Evolutionary conservation across 768 basidiomycete species (phyloP).

Genomic region (Hygrophorus russula): DNA sequence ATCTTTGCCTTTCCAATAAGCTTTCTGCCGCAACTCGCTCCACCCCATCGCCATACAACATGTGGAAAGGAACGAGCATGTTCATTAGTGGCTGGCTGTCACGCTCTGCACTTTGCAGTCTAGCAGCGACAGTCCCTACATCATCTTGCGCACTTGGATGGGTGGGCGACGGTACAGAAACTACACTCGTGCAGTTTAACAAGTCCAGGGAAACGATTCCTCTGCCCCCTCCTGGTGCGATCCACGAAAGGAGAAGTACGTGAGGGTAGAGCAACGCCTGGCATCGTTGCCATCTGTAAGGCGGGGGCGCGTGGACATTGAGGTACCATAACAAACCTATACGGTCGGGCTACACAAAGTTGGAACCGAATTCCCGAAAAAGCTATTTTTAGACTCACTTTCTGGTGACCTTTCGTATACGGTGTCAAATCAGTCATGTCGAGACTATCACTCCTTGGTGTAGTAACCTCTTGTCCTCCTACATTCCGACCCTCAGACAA

Average conservation of each 20-base stretch:
- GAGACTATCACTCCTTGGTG: conserved; percentile 11
- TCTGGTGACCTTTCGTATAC: conserved; percentile 37
- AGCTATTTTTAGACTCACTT: conserved; percentile 23
- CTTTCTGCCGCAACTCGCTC: conserved; percentile 87
- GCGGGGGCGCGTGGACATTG: conserved; percentile 77
- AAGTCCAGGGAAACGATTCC: conserved; percentile 83
- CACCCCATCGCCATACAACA: conserved; percentile 82
- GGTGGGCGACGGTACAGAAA: conserved; percentile 69
- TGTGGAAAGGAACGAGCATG: conserved; percentile 79
- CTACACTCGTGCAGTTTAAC: conserved; percentile 77
- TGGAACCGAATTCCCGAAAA: conserved; percentile 11
- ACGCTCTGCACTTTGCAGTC: conserved; percentile 39
- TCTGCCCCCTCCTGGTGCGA: conserved; percentile 70
- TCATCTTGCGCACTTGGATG: conserved; percentile 79
- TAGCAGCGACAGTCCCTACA: conserved; percentile 77
- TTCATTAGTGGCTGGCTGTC: conserved; percentile 49
- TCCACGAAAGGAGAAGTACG: conserved; percentile 79
- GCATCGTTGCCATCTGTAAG: conserved; percentile 73
- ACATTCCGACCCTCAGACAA: conserved; percentile 7
- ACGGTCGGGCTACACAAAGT: conserved; percentile 56
- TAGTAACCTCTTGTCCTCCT: not conserved
- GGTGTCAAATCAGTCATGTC: conserved; percentile 33
- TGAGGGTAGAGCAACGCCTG: conserved; percentile 78
- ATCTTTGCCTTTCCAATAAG: conserved; percentile 73
- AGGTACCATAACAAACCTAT: conserved; percentile 86